Evolutionary conservation across 225 moss, liverwort and hornwort genomes (phyloP), one percentile per base, ranked within the genome.

Genomic region (Physcomitrium patens): DNA sequence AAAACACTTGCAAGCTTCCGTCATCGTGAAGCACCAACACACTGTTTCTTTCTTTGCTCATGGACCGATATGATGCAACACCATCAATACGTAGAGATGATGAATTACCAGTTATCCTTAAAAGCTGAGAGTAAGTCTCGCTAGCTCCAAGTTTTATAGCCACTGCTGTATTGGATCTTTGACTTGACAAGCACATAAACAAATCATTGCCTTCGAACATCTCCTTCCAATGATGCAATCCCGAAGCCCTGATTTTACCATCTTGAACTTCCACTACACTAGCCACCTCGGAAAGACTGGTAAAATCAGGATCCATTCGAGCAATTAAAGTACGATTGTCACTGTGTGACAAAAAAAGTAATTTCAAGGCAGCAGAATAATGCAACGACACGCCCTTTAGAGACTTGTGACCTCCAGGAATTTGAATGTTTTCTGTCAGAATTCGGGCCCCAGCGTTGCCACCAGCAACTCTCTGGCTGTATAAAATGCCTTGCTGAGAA

Each of bases 161-260:
- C 69, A 92, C 89, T n/a, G 93, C 93, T 72, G 93, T 83, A 72
- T 92, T 95, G 43, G 93, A 91, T 76, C 86, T 99, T 76, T 86
- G 95, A 84, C 91, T 92, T 15, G 93, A 99, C 82, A 99, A 89
- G 50, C 86, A 87, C 77, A 92, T 76, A 64, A 93, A 99, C 69
- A 95, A 85, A 60, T 93, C 99, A 85, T 90, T 93, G 42, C 92
- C 95, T 59, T 95, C 95, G 58, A 95, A 89, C 72, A 93, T 89
- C 78, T 99, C 99, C 80, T 89, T 95, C 99, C 94, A 99, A 75
- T 99, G 99, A 86, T 95, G 99, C 82, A 99, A 77, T 70, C 89
- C 95, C 72, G 95, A 93, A 77, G 88, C 70, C 53, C 85, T 89
- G 44, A 80, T 81, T 81, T 95, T 99, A 1, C 89, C 88, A 70